Evolutionary conservation across 1,284 basidiomycete species (phyloP), one percentile per base, ranked within the genome.

Genomic region (Mycena sp.): DNA sequence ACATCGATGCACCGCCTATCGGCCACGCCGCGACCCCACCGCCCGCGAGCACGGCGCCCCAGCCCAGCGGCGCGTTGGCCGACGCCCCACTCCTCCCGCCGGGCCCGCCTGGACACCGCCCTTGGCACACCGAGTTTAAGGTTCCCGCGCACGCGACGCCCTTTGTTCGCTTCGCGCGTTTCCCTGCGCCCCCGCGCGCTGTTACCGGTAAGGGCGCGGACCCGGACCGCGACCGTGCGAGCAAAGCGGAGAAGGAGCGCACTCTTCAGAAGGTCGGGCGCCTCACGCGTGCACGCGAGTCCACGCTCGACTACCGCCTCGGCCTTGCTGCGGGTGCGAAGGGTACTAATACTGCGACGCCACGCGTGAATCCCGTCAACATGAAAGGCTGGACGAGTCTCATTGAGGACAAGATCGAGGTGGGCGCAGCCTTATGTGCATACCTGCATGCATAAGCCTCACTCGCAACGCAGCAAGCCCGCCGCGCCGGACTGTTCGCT

Each of bases 341-440:
- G 70, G 72, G 17, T 74, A 71, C 53, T 69, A 76, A 29, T n/a
- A 43, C 40, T 21, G 71, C 32, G 32, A 9, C 53, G 1, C 78
- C 78, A 37, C 77, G 79, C 55, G 73, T 78, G 2, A 90, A 86
- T 65, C 87, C 90, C 23, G 78, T 83, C n/a, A 85, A 81, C 44
- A 68, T 94, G 73, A 88, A 87, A 70, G 92, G 91, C 0, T 95
- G 92, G 91, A 82, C 83, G 10, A 86, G 83, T 57, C 77, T 95
- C 49, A 84, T 93, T 5, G 93, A 96, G 73, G 92, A 94, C 67
- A 83, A 84, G 64, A 95, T 95, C 70, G 87, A 93, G 83, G 92
- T 90, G 67, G 43, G 51, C n/a, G n/a, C n/a, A n/a, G n/a, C 64
- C 32, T 48, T 23, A 7, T 35, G 37, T 9, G 9, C 19, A 6